A percentile compares a stretch with the other conserved stretches of the same genome.
Evolutionary conservation across 352 stramenopile species (phyloP).

Genomic region (Aphanomyces stellatus): DNA sequence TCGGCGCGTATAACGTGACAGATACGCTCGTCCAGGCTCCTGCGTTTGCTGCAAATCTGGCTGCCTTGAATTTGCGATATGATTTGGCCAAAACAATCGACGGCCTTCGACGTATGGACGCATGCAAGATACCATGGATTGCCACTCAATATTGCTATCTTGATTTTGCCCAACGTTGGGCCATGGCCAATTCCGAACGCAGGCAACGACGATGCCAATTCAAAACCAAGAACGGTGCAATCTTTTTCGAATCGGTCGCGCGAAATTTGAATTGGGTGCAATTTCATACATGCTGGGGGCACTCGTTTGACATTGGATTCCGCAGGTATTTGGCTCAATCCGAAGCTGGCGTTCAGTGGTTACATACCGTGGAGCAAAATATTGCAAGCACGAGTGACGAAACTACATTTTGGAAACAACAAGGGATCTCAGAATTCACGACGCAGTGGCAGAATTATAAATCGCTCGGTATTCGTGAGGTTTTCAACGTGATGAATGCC

Average conservation of each 20-base stretch:
- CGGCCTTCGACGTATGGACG: not conserved
- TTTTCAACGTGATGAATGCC: not conserved
- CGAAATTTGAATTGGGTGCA: not conserved
- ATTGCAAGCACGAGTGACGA: not conserved
- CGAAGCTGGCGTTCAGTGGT: not conserved
- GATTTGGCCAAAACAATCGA: not conserved
- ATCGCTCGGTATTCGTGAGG: not conserved
- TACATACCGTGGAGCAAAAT: not conserved
- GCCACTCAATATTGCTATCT: constrained; percentile 9
- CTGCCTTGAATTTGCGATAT: too few species aligned
- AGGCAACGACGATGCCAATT: constrained; percentile 1
- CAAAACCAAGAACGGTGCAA: not conserved
- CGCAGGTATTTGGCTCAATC: not conserved
- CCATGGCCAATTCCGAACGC: constrained; percentile 1
- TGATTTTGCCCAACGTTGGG: not conserved
- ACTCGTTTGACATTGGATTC: constrained; percentile 3
- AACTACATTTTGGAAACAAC: not conserved
- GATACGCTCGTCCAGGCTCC: too few species aligned
- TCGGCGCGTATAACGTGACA: not conserved
- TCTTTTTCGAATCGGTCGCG: not conserved
- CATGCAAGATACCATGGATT: constrained; percentile 8
- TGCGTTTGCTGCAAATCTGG: not conserved
- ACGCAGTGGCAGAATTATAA: constrained; percentile 10
- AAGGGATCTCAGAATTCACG: not conserved
- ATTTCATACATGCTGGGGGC: not conserved